Evolutionary conservation across 1,284 basidiomycete species (phyloP), one percentile per base, ranked within the genome.

Genomic region (Chalciporus sp.): DNA sequence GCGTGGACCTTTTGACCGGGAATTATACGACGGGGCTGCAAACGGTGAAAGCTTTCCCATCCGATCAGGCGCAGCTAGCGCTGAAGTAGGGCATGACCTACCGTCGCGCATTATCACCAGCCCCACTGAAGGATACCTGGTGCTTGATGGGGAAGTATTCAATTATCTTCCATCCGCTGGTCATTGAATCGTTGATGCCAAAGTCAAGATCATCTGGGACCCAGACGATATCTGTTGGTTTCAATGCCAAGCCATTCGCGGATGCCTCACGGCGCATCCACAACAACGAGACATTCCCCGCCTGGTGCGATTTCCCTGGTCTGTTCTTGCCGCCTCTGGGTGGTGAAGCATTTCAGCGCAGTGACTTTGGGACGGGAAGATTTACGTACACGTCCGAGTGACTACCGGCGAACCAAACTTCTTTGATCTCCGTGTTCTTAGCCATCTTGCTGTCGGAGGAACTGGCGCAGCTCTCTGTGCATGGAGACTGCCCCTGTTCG

Each of bases 341-440:
- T 6, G 4, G 2, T 10, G 14, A 14, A 29, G 20, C n/a, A 7
- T 43, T 11, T 39, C 28, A 26, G 20, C 17, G 4, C n/a, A 19
- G 6, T 11, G 20, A 12, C 9, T n/a, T 19, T 14, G 14, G 1
- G 17, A 19, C 23, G 6, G 7, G 16, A 26, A 27, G 6, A 12
- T 10, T 12, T 4, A 61, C 66, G 5, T 26, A 67, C 66, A 68
- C 65, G 37, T 66, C 62, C 0, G 62, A 64, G 33, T 68, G 64
- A 26, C 45, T 53, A 12, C 64, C 62, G 1, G 64, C 56, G 33
- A 66, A 67, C 66, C 65, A 67, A 14, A 67, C 65, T 42, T 65
- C 63, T 42, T 63, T 61, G 19, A 57, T 48, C 12, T 51, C 48
- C 9, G 19, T n/a, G 4, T 23, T 20, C 29, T 16, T 26, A 2